phyloP scores from a whole-genome alignment of 768 basidiomycete genomes.

The Termitomyces sp. region DNA sequence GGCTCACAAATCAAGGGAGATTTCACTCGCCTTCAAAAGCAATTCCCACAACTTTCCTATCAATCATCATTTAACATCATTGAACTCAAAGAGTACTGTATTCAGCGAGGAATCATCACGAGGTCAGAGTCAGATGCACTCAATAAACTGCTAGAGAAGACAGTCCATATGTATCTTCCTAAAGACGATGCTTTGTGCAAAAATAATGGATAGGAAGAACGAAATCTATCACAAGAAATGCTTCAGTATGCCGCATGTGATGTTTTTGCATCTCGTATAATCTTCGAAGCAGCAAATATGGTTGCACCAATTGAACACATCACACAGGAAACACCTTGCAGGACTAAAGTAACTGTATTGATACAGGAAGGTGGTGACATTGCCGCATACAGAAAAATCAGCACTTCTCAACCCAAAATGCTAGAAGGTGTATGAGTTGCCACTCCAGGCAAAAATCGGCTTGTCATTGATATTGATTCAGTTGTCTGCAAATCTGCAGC shows the following conservation, averaged over 20 bases:
- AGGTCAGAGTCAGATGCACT: background rate
- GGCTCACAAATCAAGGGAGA: background rate
- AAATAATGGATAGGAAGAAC: background rate
- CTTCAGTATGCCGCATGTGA: background rate
- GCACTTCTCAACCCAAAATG: background rate
- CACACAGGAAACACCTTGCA: background rate
- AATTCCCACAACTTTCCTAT: background rate
- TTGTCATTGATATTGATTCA: background rate
- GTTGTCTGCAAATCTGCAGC: background rate
- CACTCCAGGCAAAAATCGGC: background rate
- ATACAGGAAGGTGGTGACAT: background rate
- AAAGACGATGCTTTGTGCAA: background rate
- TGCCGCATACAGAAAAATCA: background rate
- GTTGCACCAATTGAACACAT: too few species aligned
- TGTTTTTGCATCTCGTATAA: background rate
- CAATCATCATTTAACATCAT: slow-evolving; percentile 1
- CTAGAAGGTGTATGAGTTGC: background rate
- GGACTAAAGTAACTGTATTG: background rate
- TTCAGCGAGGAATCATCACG: background rate
- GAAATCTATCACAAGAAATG: background rate
- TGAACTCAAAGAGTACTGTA: slow-evolving; percentile 8
- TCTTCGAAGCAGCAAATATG: too few species aligned
- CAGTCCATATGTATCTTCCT: background rate
- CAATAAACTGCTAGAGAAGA: background rate
- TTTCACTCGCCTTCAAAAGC: background rate